Base-by-base conservation (phyloP, 2,329 filamentous ascomycete species). In the Beauveria pseudobassiana region DNA sequence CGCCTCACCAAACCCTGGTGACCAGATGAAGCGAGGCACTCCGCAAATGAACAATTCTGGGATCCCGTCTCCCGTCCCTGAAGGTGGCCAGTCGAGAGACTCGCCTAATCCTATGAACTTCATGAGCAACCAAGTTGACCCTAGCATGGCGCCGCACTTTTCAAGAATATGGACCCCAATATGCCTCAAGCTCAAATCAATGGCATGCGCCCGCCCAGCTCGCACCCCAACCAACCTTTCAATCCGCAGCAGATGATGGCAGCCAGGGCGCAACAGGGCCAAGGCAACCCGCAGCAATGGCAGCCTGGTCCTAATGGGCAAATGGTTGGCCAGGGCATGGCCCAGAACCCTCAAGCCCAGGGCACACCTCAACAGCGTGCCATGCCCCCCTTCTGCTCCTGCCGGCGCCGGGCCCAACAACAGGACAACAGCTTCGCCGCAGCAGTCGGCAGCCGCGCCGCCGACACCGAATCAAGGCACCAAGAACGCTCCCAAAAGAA, bases 401-500 rank as follows among this genome's bases (percentile, higher is more conserved):
- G 76, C 76, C 2, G 59, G 51, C 2, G 75, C 74, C 3, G 73
- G 75, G 18, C 77, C 78, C 62, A 82, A 84, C 67, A 81, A 78
- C 65, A 78, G 82, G 60, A 80, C 77, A 48, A 82, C 84, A 16
- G 83, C 82, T 14, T 87, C 85, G 20, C 86, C 85, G 26, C 85
- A 87, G 67, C 82, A 84, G 66, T 82, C 81, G 64, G 84, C 81
- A 63, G 82, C 85, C 7, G 88, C 87, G 42, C 90, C 90, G 1
- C 90, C 90, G 1, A 95, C 90, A 4, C 90, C 90, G 1, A 87
- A 85, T 57, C 88, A 91, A 70, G 73, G 79, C 1, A 87, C 86
- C 70, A 93, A 93, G 78, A 75, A 87, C 4, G 86, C 84, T 40
- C 88, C 89, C 1, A 92, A 91, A 93, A 93, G 82, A 90, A 91